Evolutionary conservation across 306 rosid genomes (phyloP).

Genomic region (Corylus avellana): DNA sequence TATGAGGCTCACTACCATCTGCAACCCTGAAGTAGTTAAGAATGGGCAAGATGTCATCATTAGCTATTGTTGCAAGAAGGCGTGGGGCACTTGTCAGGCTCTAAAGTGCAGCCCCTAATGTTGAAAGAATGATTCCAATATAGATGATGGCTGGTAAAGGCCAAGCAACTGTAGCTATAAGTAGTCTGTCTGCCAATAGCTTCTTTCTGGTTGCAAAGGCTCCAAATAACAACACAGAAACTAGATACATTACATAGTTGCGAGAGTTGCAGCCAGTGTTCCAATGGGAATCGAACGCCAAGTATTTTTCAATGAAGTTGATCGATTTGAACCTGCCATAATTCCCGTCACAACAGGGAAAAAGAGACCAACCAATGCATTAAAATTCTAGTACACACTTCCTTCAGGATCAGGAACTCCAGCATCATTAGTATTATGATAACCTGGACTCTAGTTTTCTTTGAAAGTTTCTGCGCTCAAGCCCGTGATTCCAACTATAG

Average conservation of each 20-base stretch:
- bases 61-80: too few species aligned
- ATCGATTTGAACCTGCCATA: constrained; percentile 99
- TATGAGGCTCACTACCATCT: too few species aligned
- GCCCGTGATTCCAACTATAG: constrained; percentile 77
- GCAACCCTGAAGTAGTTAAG: too few species aligned
- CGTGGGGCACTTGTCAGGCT: too few species aligned
- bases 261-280: constrained; percentile 85
- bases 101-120: too few species aligned
- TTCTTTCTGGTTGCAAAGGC: constrained; percentile 50
- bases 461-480: constrained; percentile 59
- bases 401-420: constrained; percentile 84
- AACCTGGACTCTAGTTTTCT: constrained; percentile 85
- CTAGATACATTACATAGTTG: constrained; percentile 65
- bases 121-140: too few species aligned
- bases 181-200: too few species aligned
- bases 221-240: constrained; percentile 86
- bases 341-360: constrained; percentile 99
- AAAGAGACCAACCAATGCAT: constrained; percentile 98
- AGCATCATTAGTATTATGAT: constrained; percentile 75
- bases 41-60: too few species aligned
- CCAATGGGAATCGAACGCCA: constrained; percentile 97
- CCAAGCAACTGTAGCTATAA: too few species aligned
- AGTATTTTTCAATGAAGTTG: constrained; percentile 90
- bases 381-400: constrained; percentile 74
- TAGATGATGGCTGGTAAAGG: too few species aligned